Base-by-base conservation (phyloP, 805 yeast species). In the Candida peoriensis region DNA sequence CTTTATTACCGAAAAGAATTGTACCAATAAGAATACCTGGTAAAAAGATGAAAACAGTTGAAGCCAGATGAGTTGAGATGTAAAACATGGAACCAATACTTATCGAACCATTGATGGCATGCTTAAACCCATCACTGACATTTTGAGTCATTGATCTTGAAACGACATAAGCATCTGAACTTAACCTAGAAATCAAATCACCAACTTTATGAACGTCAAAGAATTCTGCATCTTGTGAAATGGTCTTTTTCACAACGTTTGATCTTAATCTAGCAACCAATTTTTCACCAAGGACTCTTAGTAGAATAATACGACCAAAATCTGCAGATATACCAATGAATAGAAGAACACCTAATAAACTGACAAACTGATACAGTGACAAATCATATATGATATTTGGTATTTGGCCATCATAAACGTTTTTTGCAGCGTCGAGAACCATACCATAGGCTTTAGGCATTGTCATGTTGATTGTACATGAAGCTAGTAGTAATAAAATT, bases 201-300 rank as follows among this genome's bases (percentile, higher is more conserved):
- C 98, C 98, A 8, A 88, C 88, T 54, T 90, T 82, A 43, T 94
- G 87, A n/a, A 79, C 76, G 54, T 90, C 98, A 61, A 88, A 89
- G 54, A 93, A 90, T 54, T 83, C 89, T 13, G 95, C 81, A 56
- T 90, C 97, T 54, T 90, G 96, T 29, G 78, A 76, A 44, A 93
- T 70, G 13, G 93, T 77, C 42, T 78, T 82, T 52, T 76, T 76
- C 55, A 88, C 81, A 25, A 89, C 76, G 35, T 80, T 70, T 11
- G 93, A 68, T 48, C 98, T 72, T 37, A 93, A 62, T 40, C 90
- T 71, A 13, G 95, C 89, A 37, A 87, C 95, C 24, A 89, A 68
- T 42, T 84, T 70, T 59, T 90, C 98, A 41, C 97, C 96, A 9
- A 84, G 77, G 11, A 80, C 66, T 46, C 89, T 70, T 48, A 88